Percentiles rank a stretch among this genome's conserved stretches.
These are phyloP conservation scores for Moesziomyces antarcticus DNA, from an alignment of 1,284 basidiomycete species.

Conservation along the genomic window DNA sequence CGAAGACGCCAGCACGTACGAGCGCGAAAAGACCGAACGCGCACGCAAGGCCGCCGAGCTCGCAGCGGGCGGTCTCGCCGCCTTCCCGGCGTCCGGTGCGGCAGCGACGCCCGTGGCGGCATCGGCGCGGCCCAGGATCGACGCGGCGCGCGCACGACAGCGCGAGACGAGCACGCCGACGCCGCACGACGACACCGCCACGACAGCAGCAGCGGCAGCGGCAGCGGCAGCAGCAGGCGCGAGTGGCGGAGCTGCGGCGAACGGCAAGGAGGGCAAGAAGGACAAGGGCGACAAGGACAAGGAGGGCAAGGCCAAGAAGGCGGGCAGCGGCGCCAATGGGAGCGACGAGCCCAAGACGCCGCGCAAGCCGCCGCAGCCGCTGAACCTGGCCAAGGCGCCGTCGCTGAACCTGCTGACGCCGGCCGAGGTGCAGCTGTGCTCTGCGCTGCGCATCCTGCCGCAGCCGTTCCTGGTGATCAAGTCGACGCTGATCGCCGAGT, in stretches of 20 bases:
- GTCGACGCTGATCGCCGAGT: slow-evolving; percentile 59
- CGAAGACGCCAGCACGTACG: slow-evolving; percentile 61
- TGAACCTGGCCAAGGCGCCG: slow-evolving; percentile 59
- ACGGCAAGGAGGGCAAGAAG: slow-evolving; percentile 35
- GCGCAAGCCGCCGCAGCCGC: slow-evolving; percentile 53
- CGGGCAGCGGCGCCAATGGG: not conserved
- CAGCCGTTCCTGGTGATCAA: slow-evolving; percentile 65
- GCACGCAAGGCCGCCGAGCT: slow-evolving; percentile 54
- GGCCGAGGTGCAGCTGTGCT: slow-evolving; percentile 62
- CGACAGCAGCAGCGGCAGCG: slow-evolving; percentile 13
- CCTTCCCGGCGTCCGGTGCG: slow-evolving; percentile 54
- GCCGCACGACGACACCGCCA: slow-evolving; percentile 31
- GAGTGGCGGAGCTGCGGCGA: not conserved
- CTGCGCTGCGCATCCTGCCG: slow-evolving; percentile 62
- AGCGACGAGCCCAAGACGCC: slow-evolving; percentile 49
- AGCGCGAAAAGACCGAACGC: slow-evolving; percentile 62
- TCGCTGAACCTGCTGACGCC: slow-evolving; percentile 61
- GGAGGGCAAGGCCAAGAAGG: slow-evolving; percentile 20
- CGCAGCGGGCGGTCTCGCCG: slow-evolving; percentile 61
- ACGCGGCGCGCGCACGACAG: slow-evolving; percentile 48
- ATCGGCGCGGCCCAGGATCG: slow-evolving; percentile 30
- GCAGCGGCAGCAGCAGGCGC: not conserved
- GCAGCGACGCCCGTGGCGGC: slow-evolving; percentile 34
- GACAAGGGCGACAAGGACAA: slow-evolving; percentile 21
- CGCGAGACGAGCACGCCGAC: slow-evolving; percentile 51